A percentile compares a stretch with the other conserved stretches of the same genome.
These are phyloP conservation scores for Xylaria intraflava DNA, from an alignment of 495 filamentous ascomycete genomes.

Conservation along the genomic window DNA sequence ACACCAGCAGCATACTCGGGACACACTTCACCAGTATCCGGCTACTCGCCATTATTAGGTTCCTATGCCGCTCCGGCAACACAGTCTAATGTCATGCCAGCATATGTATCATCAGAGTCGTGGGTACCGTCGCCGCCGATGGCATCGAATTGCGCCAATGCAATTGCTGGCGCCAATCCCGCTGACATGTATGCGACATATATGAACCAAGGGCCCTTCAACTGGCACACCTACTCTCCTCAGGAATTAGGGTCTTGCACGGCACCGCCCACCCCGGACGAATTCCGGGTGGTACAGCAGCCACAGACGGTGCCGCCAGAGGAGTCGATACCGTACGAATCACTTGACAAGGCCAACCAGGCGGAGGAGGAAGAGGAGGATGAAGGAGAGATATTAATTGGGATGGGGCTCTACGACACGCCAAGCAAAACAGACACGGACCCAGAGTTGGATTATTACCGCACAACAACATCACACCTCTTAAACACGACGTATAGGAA, in stretches of 20 bases:
- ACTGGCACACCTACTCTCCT: constrained; percentile 37
- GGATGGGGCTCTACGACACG: constrained; percentile 76
- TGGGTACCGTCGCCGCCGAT: constrained; percentile 17
- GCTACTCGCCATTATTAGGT: constrained; percentile 32
- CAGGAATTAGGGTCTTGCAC: constrained; percentile 34
- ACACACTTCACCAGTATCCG: constrained; percentile 39
- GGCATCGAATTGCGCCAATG: constrained; percentile 8
- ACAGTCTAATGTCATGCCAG: constrained; percentile 16
- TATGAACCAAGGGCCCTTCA: constrained; percentile 16
- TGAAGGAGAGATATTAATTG: constrained; percentile 65
- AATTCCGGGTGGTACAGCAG: constrained; percentile 46
- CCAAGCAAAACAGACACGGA: constrained; percentile 44
- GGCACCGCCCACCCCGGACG: constrained; percentile 56
- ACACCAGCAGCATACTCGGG: constrained; percentile 37
- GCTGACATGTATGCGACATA: constrained; percentile 18
- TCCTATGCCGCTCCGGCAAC: constrained; percentile 26
- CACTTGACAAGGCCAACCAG: constrained; percentile 37
- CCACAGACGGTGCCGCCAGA: constrained; percentile 37
- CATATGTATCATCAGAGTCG: constrained; percentile 20
- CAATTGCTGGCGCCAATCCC: constrained; percentile 5
- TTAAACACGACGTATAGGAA: constrained; percentile 36
- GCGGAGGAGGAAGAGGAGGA: constrained; percentile 39
- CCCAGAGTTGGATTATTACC: constrained; percentile 37
- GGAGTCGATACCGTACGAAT: constrained; percentile 39
- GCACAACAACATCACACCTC: constrained; percentile 44